These are phyloP conservation scores for Ophiostoma sp. DNA, from an alignment of 2,329 filamentous ascomycete genomes.

Conservation along the genomic window DNA sequence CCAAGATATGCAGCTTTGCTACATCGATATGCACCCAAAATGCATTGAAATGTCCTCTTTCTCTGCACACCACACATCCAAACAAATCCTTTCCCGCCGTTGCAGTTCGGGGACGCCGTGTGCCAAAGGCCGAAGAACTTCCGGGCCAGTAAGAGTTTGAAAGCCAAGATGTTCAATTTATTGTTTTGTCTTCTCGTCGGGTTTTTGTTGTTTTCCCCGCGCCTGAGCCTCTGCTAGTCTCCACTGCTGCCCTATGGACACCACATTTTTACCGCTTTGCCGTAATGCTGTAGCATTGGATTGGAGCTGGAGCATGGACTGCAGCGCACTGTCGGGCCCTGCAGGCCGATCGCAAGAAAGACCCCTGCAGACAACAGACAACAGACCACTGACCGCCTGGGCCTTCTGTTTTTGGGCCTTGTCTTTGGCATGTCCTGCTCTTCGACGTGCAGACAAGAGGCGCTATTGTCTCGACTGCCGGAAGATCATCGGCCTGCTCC, in stretches of 20 bases:
- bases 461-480: not conserved
- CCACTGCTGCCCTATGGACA: not conserved
- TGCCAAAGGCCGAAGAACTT: constrained; percentile 16
- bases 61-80: not conserved
- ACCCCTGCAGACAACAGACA: not conserved
- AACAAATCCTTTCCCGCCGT: not conserved
- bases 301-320: not conserved
- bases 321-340: not conserved
- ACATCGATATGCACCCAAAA: not conserved
- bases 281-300: not conserved
- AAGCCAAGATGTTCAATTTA: not conserved
- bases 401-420: too few relatives aligned
- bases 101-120: constrained; percentile 12
- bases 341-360: not conserved
- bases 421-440: not conserved
- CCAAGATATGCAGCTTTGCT: constrained; percentile 8
- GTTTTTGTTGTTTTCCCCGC: not conserved
- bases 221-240: not conserved
- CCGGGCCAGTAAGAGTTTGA: not conserved
- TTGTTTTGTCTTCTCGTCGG: not conserved
- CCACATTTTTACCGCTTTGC: not conserved
- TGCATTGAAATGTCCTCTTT: not conserved
- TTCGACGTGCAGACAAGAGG: too few relatives aligned
- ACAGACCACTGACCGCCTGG: not conserved
- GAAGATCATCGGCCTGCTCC: not conserved